A percentile compares a stretch with the other conserved stretches of the same genome.
These are phyloP conservation scores for Fusarium sp. DNA, from an alignment of 2,329 filamentous ascomycete species.

Conservation along the genomic window DNA sequence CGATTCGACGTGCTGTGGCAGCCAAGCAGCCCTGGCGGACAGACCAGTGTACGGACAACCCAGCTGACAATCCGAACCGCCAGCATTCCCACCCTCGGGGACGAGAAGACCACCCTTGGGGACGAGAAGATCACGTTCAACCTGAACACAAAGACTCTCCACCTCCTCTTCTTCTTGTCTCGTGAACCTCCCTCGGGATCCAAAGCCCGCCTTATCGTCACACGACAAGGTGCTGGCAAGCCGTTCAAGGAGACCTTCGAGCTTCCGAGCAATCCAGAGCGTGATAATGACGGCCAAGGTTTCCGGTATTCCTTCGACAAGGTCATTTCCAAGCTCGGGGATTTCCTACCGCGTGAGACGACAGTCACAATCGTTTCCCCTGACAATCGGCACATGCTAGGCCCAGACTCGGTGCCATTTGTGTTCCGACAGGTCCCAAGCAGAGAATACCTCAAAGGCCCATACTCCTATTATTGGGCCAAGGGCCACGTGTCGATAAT, in stretches of 20 bases:
- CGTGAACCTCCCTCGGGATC: neutral
- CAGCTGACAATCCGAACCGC: neutral
- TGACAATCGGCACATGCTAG: neutral
- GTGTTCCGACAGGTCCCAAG: neutral
- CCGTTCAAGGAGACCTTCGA: neutral
- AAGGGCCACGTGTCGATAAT: neutral
- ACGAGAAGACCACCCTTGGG: neutral
- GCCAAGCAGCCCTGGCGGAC: neutral
- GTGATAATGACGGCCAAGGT: too few relatives aligned
- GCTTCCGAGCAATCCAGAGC: too few relatives aligned
- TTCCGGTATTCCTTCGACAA: neutral
- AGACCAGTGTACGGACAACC: neutral
- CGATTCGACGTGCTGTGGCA: neutral
- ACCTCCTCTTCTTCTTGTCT: neutral
- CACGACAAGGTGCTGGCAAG: neutral
- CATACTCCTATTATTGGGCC: neutral
- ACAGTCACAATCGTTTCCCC: neutral
- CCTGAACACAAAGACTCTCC: neutral
- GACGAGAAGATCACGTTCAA: neutral
- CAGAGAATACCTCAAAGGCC: neutral
- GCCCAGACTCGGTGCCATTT: neutral
- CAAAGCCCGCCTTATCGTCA: neutral
- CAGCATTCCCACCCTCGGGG: neutral
- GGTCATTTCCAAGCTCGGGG: too few relatives aligned
- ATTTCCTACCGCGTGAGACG: neutral